Conservation (phyloP, 202 grass and related monocot genomes). For the Carex sylvatica region DNA sequence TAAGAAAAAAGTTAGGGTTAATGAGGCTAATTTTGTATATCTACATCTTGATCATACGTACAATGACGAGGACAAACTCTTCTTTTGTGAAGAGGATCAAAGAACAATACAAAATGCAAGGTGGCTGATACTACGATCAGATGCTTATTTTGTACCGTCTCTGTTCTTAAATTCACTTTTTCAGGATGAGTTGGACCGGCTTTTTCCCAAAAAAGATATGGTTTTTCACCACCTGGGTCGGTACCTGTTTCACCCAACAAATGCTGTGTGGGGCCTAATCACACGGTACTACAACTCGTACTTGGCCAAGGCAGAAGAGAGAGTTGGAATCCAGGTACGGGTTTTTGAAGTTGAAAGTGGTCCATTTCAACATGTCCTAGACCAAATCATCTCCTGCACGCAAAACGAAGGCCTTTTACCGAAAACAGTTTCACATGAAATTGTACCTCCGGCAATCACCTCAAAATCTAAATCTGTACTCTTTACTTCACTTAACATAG, state of each 20-base stretch:
- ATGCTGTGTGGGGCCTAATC: conserved; percentile 89
- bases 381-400: conserved; percentile 76
- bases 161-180: conserved; percentile 72
- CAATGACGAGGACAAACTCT: conserved; percentile 53
- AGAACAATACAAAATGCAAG: conserved; percentile 39
- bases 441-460: conserved; percentile 25
- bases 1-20: conserved; percentile 30
- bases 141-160: conserved; percentile 84
- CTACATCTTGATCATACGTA: conserved; percentile 81
- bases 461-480: conserved; percentile 55
- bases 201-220: conserved; percentile 67
- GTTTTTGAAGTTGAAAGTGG: conserved; percentile 48
- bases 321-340: conserved; percentile 83
- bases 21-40: conserved; percentile 50
- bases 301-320: conserved; percentile 71
- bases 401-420: conserved; percentile 65
- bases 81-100: conserved; percentile 93
- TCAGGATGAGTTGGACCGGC: conserved; percentile 55
- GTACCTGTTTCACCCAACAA: conserved; percentile 88
- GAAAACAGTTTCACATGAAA: conserved; percentile 29
- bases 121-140: conserved; percentile 76
- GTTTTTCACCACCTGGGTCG: conserved; percentile 92
- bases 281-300: conserved; percentile 86
- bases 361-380: conserved; percentile 64
- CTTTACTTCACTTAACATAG: conserved; percentile 76